phyloP scores from a whole-genome alignment of 164 flowering plant species.

The Chimonanthus praecox region DNA sequence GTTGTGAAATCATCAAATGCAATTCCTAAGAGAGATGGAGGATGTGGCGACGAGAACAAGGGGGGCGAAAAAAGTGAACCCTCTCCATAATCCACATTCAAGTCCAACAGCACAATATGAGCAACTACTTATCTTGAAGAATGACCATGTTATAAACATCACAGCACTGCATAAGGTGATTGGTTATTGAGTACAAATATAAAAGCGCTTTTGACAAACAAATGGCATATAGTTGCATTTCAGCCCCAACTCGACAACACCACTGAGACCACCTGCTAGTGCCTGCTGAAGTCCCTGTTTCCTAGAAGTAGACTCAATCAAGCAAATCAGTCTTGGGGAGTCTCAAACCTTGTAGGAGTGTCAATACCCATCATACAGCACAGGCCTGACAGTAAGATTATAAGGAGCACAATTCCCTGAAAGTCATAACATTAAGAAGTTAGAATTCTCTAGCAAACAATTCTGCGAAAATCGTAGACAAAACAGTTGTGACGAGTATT shows the following conservation, averaged over 20 bases:
- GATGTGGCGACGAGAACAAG: background rate
- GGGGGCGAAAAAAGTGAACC: background rate
- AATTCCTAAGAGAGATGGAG: background rate
- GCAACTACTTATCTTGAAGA: background rate
- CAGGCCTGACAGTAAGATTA: slow-evolving; percentile 81
- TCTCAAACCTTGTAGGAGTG: slow-evolving; percentile 85
- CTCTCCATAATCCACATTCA: background rate
- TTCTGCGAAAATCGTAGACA: background rate
- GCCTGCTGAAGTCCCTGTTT: slow-evolving; percentile 1
- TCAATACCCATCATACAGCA: slow-evolving; percentile 98
- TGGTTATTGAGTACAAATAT: background rate
- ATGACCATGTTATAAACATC: background rate
- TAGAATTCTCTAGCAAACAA: slow-evolving; percentile 8
- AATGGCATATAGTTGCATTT: slow-evolving; percentile 4
- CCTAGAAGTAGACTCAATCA: background rate
- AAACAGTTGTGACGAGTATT: background rate
- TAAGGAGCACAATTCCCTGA: slow-evolving; percentile 83
- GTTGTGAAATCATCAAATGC: background rate
- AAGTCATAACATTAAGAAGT: slow-evolving; percentile 16
- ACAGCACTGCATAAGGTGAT: background rate
- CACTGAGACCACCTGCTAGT: slow-evolving; percentile 2
- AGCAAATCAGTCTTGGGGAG: slow-evolving; percentile 61
- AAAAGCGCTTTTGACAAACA: slow-evolving; percentile 1
- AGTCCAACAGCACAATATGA: background rate
- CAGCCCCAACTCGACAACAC: background rate